These are phyloP conservation scores for Paecilomyces formosus DNA, from an alignment of 2,329 filamentous ascomycete genomes.

Conservation along the genomic window DNA sequence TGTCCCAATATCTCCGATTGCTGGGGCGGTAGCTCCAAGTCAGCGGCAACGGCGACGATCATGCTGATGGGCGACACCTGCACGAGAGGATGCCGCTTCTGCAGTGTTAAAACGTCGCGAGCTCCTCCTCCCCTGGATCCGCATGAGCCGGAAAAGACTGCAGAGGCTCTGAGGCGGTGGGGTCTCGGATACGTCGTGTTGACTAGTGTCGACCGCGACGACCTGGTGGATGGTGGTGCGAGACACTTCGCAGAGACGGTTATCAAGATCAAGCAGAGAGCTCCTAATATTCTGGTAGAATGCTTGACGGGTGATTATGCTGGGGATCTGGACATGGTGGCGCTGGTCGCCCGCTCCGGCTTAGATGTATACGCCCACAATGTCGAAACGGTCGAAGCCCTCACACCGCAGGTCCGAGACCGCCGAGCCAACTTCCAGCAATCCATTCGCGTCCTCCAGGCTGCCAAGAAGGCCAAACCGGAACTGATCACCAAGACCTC, in stretches of 20 bases:
- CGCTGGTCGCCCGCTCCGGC: constrained; percentile 74
- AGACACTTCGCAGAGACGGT: constrained; percentile 90
- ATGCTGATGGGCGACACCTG: constrained; percentile 99
- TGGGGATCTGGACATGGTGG: constrained; percentile 81
- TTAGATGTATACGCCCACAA: constrained; percentile 97
- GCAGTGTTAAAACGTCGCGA: constrained; percentile 85
- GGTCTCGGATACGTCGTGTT: constrained; percentile 93
- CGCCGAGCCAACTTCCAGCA: constrained; percentile 83
- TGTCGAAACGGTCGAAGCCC: constrained; percentile 83
- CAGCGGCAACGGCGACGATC: constrained; percentile 89
- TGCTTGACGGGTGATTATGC: constrained; percentile 67
- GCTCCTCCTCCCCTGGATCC: constrained; percentile 74
- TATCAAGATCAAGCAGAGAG: constrained; percentile 80
- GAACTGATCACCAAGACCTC: constrained; percentile 96
- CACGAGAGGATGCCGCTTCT: constrained; percentile 93
- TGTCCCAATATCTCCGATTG: constrained; percentile 98
- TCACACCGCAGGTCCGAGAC: constrained; percentile 87
- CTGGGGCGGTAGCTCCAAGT: constrained; percentile 88
- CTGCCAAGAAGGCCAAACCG: constrained; percentile 70
- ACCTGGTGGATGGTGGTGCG: constrained; percentile 81
- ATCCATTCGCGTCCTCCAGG: constrained; percentile 69
- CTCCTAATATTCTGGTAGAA: constrained; percentile 37
- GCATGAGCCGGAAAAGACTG: constrained; percentile 94
- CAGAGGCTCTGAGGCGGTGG: constrained; percentile 87
- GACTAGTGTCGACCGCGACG: constrained; percentile 89